Evolutionary conservation across 169 alveolate species (phyloP).

Genomic region (Cryptosporidium andersoni): DNA sequence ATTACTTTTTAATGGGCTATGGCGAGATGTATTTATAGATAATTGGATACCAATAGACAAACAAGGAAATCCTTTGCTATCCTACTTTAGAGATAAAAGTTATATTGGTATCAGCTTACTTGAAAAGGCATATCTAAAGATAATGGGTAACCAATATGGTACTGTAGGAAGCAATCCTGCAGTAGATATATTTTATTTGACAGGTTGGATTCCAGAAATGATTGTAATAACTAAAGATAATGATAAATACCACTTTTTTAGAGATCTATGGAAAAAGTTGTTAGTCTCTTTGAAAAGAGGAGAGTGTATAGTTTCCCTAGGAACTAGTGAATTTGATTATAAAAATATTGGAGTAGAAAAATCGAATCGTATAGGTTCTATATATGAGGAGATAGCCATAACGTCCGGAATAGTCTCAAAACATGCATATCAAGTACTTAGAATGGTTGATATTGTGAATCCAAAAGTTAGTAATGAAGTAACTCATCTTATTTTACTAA

Average conservation of each 20-base stretch:
- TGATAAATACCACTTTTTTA: constrained; percentile 18
- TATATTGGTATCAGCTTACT: constrained; percentile 91
- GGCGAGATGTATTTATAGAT: constrained; percentile 89
- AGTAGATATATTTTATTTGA: constrained; percentile 88
- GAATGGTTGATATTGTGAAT: constrained; percentile 76
- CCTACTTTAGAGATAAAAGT: constrained; percentile 84
- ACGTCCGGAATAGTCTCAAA: constrained; percentile 81
- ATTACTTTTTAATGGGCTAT: constrained; percentile 87
- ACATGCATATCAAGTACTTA: constrained; percentile 87
- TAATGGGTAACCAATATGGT: constrained; percentile 88
- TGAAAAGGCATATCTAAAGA: constrained; percentile 91
- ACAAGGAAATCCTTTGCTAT: constrained; percentile 82
- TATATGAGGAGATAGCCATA: constrained; percentile 24
- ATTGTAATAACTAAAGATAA: constrained; percentile 77
- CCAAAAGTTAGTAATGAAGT: constrained; percentile 24
- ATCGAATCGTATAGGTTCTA: not conserved
- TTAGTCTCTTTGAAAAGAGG: constrained; percentile 27
- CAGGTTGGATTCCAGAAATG: constrained; percentile 94
- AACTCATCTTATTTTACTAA: constrained; percentile 80
- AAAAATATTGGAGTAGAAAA: not conserved
- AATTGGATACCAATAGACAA: constrained; percentile 88
- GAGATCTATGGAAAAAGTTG: constrained; percentile 38
- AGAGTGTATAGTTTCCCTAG: constrained; percentile 35
- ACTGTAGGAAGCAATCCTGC: constrained; percentile 92
- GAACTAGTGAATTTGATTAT: constrained; percentile 30